Evolutionary conservation across 192 early-diverging fungal genomes (phyloP), one percentile per base, ranked within the genome.

Genomic region (Coemansia reversa): DNA sequence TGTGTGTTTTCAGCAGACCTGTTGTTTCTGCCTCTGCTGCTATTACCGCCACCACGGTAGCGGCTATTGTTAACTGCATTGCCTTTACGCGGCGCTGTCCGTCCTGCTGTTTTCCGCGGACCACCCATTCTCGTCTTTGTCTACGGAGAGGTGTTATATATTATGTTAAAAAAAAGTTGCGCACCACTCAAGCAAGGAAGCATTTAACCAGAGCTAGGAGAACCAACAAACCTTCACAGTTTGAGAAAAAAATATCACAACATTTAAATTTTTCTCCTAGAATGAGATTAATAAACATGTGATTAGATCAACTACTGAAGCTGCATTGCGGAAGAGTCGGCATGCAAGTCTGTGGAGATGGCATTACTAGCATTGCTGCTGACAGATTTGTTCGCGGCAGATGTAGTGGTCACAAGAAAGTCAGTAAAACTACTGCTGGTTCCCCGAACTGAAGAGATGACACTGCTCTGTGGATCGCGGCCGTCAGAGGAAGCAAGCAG

Each of bases 401-500:
- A 22, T n/a, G 45, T 28, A 25, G 57, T 58, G 18, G 65, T 56
- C 20, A 77, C 50, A 29, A 78, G 30, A 69, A 72, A 78, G 60
- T 72, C 69, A 4, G 70, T 72, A 51, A 71, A 39, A 18, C 64
- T 62, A 35, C 32, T 52, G 7, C 52, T 30, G 8, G 68, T 25
- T 29, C 63, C 59, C 33, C 66, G 66, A 30, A 69, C 63, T 18
- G 63, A 62, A n/a, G 45, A 29, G 23, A 62, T 52, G 7, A 48
- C n/a, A 55, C 59, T 59, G 51, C 55, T 53, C 20, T 52, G 60
- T 18, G 27, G 60, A 19, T 59, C 60, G 5, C 56, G 55, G 33
- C 25, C 28, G 4, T 62, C 28, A 8, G 72, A 75, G 23, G 74
- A 72, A 0, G 72, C 78, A n/a, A 80, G 63, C 49, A 80, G 45